These are phyloP conservation scores for Lichenothelia convexa DNA, from an alignment of 495 filamentous ascomycete species.

Conservation along the genomic window DNA sequence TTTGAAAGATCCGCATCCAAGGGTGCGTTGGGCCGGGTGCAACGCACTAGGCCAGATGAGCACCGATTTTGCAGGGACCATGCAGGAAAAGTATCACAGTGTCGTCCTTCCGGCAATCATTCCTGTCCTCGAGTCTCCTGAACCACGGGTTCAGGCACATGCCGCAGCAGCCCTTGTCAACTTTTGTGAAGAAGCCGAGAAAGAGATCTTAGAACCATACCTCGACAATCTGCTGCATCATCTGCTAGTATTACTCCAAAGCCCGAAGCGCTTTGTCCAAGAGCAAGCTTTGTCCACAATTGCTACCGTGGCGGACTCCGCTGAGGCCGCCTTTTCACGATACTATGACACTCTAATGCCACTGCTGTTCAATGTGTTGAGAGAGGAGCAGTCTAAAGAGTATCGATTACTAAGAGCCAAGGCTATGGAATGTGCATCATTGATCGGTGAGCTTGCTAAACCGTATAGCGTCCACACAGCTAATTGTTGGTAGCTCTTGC, in stretches of 20 bases:
- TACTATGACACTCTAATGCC: constrained; percentile 96
- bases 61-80: constrained; percentile 94
- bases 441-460: constrained; percentile 43
- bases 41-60: constrained; percentile 99
- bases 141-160: constrained; percentile 90
- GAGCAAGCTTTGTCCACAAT: constrained; percentile 97
- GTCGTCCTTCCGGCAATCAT: constrained; percentile 77
- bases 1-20: constrained; percentile 76
- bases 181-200: constrained; percentile 98
- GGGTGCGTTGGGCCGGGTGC: constrained; percentile 94
- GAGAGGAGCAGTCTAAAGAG: constrained; percentile 80
- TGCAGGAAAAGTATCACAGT: constrained; percentile 91
- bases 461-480: background rate
- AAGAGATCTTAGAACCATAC: constrained; percentile 79
- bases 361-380: constrained; percentile 71
- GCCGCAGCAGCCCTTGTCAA: constrained; percentile 95
- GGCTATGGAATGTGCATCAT: constrained; percentile 97
- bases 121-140: constrained; percentile 72
- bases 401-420: constrained; percentile 81
- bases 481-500: constrained; percentile 42
- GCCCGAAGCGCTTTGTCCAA: constrained; percentile 86
- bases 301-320: constrained; percentile 94
- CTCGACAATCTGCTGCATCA: constrained; percentile 70
- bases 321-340: constrained; percentile 83
- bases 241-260: constrained; percentile 68